Evolutionary conservation across 176 grass and related monocot species (phyloP).

Genomic region (Carex myosuroides): DNA sequence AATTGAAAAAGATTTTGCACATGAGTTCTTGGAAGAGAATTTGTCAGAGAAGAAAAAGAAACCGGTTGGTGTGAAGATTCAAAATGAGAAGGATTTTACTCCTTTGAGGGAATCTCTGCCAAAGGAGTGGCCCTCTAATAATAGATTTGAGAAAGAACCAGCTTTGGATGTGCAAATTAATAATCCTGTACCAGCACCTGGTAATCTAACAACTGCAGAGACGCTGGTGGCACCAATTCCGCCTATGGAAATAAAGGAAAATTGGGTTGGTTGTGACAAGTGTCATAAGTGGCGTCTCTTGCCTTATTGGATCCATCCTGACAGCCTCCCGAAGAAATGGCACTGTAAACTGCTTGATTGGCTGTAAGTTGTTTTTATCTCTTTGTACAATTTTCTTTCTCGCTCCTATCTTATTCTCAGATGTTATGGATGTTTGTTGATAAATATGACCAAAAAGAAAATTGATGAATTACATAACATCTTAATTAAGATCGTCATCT

Average conservation of each 20-base stretch:
- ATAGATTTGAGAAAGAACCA: conserved; percentile 38
- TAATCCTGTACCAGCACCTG: conserved; percentile 40
- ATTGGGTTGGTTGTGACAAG: conserved; percentile 96
- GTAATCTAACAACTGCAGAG: conserved; percentile 38
- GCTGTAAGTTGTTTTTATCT: conserved; percentile 74
- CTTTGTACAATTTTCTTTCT: not conserved
- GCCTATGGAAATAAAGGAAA: conserved; percentile 67
- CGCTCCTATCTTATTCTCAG: not conserved
- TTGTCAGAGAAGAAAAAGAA: conserved; percentile 50
- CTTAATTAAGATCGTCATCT: not conserved
- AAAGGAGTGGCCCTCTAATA: conserved; percentile 41
- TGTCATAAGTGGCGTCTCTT: conserved; percentile 92
- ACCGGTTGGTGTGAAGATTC: conserved; percentile 28
- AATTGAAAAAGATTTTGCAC: conserved; percentile 36
- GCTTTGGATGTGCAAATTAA: conserved; percentile 31
- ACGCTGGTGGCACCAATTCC: conserved; percentile 6
- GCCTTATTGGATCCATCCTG: conserved; percentile 65
- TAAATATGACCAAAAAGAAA: not conserved
- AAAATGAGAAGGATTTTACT: conserved; percentile 45
- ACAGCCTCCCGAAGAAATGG: conserved; percentile 74
- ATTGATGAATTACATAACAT: not conserved
- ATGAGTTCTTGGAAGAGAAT: conserved; percentile 27
- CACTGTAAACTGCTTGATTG: conserved; percentile 82
- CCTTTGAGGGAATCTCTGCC: conserved; percentile 25
- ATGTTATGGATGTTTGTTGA: conserved; percentile 9